Percentiles rank a stretch among this genome's conserved stretches.
Evolutionary conservation across 1,139 yeast genomes (phyloP).

Genomic region (Hyphopichia khmerensis): DNA sequence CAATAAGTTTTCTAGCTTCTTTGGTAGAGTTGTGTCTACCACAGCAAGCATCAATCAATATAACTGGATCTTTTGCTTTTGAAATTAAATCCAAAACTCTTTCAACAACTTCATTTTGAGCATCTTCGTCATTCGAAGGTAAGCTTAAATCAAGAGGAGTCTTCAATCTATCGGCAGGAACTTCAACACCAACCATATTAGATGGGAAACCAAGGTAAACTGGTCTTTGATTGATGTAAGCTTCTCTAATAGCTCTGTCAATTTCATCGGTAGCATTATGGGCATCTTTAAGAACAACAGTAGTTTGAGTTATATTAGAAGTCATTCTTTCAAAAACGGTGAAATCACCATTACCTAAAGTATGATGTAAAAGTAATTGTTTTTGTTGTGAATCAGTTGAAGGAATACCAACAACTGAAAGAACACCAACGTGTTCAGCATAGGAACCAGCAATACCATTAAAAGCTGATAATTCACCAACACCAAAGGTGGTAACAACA

Average conservation of each 20-base stretch:
- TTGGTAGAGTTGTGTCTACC: constrained; percentile 30
- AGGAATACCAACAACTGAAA: constrained; percentile 59
- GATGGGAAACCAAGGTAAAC: constrained; percentile 40
- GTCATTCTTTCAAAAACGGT: constrained; percentile 73
- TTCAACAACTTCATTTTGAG: constrained; percentile 33
- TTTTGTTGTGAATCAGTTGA: constrained; percentile 64
- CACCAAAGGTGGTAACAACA: constrained; percentile 66
- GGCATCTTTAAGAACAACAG: constrained; percentile 30
- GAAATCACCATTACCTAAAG: constrained; percentile 83
- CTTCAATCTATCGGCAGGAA: constrained; percentile 27
- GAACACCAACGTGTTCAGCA: constrained; percentile 58
- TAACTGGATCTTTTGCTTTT: constrained; percentile 30
- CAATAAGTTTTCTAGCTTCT: constrained; percentile 32
- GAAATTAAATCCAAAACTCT: constrained; percentile 26
- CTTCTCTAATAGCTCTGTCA: constrained; percentile 36
- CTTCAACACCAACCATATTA: constrained; percentile 35
- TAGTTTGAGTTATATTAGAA: constrained; percentile 29
- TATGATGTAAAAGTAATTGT: constrained; percentile 53
- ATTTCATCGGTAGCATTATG: constrained; percentile 31
- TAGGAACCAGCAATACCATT: constrained; percentile 60
- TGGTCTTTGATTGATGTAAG: constrained; percentile 38
- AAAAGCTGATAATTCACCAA: constrained; percentile 60
- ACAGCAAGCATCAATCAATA: constrained; percentile 39
- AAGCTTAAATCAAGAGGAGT: constrained; percentile 31
- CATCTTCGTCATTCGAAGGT: constrained; percentile 26